Base-by-base conservation (phyloP, 106 monocot species). In the Dioscorea zingiberensis region DNA sequence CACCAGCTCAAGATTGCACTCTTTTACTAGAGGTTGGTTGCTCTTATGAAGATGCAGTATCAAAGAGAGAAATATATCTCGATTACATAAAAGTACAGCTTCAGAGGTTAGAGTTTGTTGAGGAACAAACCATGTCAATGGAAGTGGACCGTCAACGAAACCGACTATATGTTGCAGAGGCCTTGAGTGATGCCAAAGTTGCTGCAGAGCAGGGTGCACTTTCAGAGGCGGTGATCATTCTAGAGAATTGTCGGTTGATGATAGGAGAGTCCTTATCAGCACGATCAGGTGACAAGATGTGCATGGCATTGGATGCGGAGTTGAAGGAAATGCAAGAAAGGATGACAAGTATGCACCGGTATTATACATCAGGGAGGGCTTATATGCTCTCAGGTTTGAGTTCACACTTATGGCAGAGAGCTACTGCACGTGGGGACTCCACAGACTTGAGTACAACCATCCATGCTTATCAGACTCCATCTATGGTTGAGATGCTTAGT, bases 321-420 rank as follows among this genome's bases (percentile, higher is more conserved):
- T 60, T 97, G 69, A 76, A 63, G 66, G 88, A 97, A 64, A 85
- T 91, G 88, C 88, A 97, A 72, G 91, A 97, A 47, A 83, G 95
- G 69, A 97, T 97, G 95, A 77, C 76, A 17, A 88, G 68, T 54
- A 67, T 77, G 67, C 85, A 88, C 62, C 60, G 71, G 54, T 97
- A 97, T 27, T 85, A 91, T 66, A 69, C 70, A 18, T 88, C 95
- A 15, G 95, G 95, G 17, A 75, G 95, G 51, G 95, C 95, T 7
- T 97, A 97, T 21, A 73, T 97, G 49, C 76, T 91, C 19, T 91
- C 95, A 0, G 95, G 95, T 3, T 28, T 97, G 67, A 97, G 95
- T 73, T 97, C 95, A 15, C 95, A 97, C 59, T 88, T 91, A 16
- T 88, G 85, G 95, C 95, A 97, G 77, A 78, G 91, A 53, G 95